Evolutionary conservation across 371 early-diverging fungal genomes (phyloP).

Genomic region (Mucor saturninus): DNA sequence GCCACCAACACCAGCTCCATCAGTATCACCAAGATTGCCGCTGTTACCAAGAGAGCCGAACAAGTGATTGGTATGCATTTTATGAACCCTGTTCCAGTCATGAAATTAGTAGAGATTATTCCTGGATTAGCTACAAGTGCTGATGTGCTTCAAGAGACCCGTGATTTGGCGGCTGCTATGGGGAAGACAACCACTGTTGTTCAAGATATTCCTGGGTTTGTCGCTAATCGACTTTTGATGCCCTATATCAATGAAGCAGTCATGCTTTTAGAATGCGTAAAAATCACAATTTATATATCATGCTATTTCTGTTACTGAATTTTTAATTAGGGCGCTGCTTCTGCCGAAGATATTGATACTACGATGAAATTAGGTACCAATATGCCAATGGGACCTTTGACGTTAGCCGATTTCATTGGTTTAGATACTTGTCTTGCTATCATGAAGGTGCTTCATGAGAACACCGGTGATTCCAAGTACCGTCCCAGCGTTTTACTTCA

Average conservation of each 20-base stretch:
- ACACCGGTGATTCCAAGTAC: constrained; percentile 97
- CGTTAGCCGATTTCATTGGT: constrained; percentile 97
- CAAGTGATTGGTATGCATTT: constrained; percentile 93
- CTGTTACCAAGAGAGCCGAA: constrained; percentile 82
- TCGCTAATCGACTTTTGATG: constrained; percentile 97
- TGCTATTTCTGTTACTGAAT: neutral
- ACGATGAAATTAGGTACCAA: constrained; percentile 98
- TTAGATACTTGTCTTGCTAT: constrained; percentile 97
- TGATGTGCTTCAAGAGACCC: constrained; percentile 74
- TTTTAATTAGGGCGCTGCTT: constrained; percentile 78
- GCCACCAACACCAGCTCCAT: constrained; percentile 96
- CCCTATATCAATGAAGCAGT: constrained; percentile 98
- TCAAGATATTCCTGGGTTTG: constrained; percentile 95
- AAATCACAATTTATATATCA: constrained; percentile 7
- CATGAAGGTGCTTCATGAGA: constrained; percentile 91
- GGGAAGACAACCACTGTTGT: constrained; percentile 91
- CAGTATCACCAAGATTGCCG: constrained; percentile 95
- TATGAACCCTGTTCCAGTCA: constrained; percentile 97
- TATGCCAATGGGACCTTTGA: constrained; percentile 97
- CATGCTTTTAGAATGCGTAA: constrained; percentile 85
- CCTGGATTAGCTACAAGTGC: constrained; percentile 87
- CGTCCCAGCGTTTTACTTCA: constrained; percentile 90
- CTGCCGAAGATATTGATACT: constrained; percentile 95
- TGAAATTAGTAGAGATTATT: constrained; percentile 97
- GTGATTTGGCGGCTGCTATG: constrained; percentile 82